Conservation (phyloP, 352 stramenopile species). For the Globisporangium uncinulatum region DNA sequence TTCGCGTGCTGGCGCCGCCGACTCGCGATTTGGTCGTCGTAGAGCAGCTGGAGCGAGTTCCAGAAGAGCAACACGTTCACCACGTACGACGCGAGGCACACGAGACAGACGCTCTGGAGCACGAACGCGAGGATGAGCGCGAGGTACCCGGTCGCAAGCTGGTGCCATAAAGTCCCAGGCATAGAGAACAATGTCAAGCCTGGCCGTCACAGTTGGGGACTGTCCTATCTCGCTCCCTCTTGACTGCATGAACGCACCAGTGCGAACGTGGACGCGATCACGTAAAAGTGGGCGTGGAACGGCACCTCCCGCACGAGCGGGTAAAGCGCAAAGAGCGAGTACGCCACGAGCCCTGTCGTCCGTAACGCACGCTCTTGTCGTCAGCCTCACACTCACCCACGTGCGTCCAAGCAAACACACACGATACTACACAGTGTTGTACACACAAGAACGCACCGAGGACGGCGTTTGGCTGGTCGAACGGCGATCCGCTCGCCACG, state of each 20-base stretch:
- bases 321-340: constrained; percentile 42
- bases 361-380: neutral
- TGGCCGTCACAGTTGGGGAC: no score
- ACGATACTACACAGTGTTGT: no score
- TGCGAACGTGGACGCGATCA: constrained; percentile 25
- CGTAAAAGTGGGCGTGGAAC: constrained; percentile 43
- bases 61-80: constrained; percentile 41
- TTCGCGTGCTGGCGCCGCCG: constrained; percentile 6
- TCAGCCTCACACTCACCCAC: neutral
- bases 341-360: constrained; percentile 20
- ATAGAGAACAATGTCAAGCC: no score
- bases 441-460: constrained; percentile 18
- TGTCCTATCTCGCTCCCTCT: neutral
- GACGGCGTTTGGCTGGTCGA: constrained; percentile 45
- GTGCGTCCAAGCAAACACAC: no score
- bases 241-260: constrained; percentile 19
- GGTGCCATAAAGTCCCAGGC: neutral
- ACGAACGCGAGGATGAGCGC: constrained; percentile 54
- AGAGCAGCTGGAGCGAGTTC: constrained; percentile 34
- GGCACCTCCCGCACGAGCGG: constrained; percentile 28
- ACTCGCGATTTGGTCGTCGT: constrained; percentile 13
- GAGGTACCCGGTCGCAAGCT: constrained; percentile 45
- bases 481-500: constrained; percentile 27
- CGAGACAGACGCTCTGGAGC: constrained; percentile 47
- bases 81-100: constrained; percentile 48